Conservation (phyloP, 345 rosid species). For the Rhodomyrtus tomentosa region DNA sequence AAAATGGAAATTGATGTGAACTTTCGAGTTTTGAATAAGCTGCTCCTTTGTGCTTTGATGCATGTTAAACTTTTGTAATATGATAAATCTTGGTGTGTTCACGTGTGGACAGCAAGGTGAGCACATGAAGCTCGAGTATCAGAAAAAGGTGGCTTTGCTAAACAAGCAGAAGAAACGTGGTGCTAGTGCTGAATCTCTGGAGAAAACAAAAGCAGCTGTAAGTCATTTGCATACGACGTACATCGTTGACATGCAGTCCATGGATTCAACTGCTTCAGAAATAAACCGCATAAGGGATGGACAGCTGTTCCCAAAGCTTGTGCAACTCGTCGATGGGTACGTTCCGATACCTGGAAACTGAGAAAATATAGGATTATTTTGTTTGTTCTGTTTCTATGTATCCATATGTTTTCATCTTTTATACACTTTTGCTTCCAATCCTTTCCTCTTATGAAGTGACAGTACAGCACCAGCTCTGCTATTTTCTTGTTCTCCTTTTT, state of each 20-base stretch:
- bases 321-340: conserved; percentile 67
- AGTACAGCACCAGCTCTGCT: neutral
- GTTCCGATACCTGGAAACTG: neutral
- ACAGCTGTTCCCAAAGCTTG: conserved; percentile 80
- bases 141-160: conserved; percentile 59
- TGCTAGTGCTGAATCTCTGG: conserved; percentile 65
- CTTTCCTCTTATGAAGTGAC: neutral
- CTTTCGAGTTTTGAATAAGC: neutral
- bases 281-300: conserved; percentile 79
- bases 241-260: conserved; percentile 96
- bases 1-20: neutral
- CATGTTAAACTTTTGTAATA: neutral
- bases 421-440: neutral
- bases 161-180: conserved; percentile 78
- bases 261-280: conserved; percentile 92
- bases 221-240: conserved; percentile 87
- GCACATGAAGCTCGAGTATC: conserved; percentile 92
- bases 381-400: neutral
- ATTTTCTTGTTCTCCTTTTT: neutral
- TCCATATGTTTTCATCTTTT: neutral
- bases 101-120: conserved; percentile 63
- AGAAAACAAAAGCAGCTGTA: conserved; percentile 89
- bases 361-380: neutral
- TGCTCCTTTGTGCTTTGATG: neutral
- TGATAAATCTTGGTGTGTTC: conserved; percentile 3